Evolutionary conservation across 768 basidiomycete genomes (phyloP).

Genomic region (Mrakia blollopis): DNA sequence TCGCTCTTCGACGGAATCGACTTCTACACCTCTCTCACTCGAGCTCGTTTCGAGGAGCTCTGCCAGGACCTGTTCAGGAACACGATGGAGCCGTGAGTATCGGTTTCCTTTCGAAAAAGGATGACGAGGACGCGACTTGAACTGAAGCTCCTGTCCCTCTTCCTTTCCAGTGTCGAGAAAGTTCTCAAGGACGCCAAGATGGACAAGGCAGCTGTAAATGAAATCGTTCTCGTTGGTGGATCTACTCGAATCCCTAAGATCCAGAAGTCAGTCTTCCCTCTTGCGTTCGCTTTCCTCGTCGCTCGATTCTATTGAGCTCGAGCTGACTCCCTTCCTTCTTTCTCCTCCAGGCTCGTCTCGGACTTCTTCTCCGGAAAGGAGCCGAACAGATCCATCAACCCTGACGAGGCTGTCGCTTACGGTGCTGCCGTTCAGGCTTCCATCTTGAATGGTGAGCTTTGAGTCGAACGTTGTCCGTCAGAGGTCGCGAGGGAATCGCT

Average conservation of each 20-base stretch:
- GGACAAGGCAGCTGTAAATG: constrained; percentile 84
- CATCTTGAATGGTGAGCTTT: constrained; percentile 7
- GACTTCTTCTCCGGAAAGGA: constrained; percentile 79
- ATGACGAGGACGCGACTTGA: too few species aligned
- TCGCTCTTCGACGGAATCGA: constrained; percentile 96
- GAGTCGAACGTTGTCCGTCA: too few species aligned
- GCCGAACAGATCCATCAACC: constrained; percentile 84
- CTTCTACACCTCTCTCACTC: constrained; percentile 96
- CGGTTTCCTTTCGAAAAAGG: too few species aligned
- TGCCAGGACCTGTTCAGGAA: constrained; percentile 92
- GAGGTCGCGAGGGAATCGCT: too few species aligned
- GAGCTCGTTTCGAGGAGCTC: constrained; percentile 94
- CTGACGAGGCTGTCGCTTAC: constrained; percentile 98
- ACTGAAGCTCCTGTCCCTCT: background rate
- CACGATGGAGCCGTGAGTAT: constrained; percentile 65
- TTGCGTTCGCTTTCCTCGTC: background rate
- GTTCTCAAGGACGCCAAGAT: constrained; percentile 97
- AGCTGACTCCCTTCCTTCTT: background rate
- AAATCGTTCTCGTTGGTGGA: constrained; percentile 92
- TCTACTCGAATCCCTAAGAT: constrained; percentile 64
- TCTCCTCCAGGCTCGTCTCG: constrained; percentile 3
- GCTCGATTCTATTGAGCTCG: background rate
- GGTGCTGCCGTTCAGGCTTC: constrained; percentile 49
- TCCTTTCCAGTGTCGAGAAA: constrained; percentile 48
- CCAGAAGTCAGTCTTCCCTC: constrained; percentile 41